A percentile compares a stretch with the other conserved stretches of the same genome.
Evolutionary conservation across 352 stramenopile genomes (phyloP).

Genomic region (Discostella stelligera): DNA sequence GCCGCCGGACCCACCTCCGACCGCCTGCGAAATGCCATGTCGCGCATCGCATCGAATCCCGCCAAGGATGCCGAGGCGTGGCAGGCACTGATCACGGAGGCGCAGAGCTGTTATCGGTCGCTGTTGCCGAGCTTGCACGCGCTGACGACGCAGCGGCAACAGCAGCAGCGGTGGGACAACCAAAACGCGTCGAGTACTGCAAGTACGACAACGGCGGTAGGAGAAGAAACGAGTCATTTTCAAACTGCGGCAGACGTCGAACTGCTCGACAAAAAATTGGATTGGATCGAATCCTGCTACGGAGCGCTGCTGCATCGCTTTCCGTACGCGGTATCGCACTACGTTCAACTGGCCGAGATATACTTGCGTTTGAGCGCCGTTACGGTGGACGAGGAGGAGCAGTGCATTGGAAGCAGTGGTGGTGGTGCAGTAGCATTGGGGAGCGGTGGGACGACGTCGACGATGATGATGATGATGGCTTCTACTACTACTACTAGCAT

Average conservation of each 20-base stretch:
- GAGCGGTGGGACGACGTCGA: background rate
- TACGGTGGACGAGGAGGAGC: conserved; percentile 40
- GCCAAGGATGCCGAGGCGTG: conserved; percentile 71
- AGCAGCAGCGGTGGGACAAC: background rate
- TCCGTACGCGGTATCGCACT: conserved; percentile 59
- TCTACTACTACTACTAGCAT: background rate
- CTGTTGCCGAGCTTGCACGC: conserved; percentile 35
- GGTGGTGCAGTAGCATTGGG: background rate
- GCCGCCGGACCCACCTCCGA: conserved; percentile 53
- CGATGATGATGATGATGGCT: background rate
- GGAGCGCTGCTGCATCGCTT: conserved; percentile 71
- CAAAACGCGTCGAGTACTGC: too few species aligned
- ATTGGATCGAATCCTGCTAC: conserved; percentile 79
- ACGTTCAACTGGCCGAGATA: conserved; percentile 58
- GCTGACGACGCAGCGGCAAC: conserved; percentile 2
- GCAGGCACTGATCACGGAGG: conserved; percentile 72
- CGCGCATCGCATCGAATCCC: conserved; percentile 57
- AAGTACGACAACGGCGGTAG: too few species aligned
- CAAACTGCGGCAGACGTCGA: conserved; percentile 4
- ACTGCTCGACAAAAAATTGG: conserved; percentile 52
- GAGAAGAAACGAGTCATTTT: too few species aligned
- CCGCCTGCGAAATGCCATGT: conserved; percentile 72
- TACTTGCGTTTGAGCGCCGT: conserved; percentile 53
- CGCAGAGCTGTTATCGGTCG: conserved; percentile 55
- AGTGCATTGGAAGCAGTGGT: conserved; percentile 7